phyloP scores from a whole-genome alignment of 495 filamentous ascomycete species.

The Talaromyces proteolyticus region DNA sequence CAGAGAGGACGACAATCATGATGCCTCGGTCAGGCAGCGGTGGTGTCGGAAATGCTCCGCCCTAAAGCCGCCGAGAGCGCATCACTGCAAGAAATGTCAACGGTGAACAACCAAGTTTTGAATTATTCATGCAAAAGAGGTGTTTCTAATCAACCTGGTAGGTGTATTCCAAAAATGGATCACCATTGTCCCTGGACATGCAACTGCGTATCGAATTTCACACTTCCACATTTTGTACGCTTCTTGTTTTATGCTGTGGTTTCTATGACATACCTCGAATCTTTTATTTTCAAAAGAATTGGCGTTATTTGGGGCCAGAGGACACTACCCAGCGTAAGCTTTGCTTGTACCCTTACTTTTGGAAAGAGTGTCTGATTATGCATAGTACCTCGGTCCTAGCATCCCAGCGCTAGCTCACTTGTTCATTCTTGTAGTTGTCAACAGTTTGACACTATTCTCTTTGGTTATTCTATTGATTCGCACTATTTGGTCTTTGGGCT shows the following conservation, averaged over 20 bases:
- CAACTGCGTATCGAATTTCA: constrained; percentile 89
- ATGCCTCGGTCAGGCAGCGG: constrained; percentile 26
- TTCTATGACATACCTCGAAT: constrained; percentile 59
- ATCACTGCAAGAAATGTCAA: constrained; percentile 86
- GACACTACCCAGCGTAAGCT: constrained; percentile 59
- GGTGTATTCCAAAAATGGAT: constrained; percentile 96
- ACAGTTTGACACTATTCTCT: constrained; percentile 57
- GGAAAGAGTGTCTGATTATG: neutral
- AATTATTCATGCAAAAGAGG: no score
- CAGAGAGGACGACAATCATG: constrained; percentile 14
- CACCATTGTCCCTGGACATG: constrained; percentile 97
- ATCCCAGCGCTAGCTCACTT: constrained; percentile 56
- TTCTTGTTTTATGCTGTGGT: constrained; percentile 75
- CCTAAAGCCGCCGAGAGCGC: constrained; percentile 78
- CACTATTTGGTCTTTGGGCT: constrained; percentile 48
- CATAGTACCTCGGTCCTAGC: constrained; percentile 71
- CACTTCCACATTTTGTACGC: constrained; percentile 84
- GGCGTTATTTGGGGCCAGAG: constrained; percentile 60
- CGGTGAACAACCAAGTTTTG: constrained; percentile 50
- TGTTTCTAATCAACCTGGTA: constrained; percentile 20
- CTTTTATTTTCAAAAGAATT: constrained; percentile 51
- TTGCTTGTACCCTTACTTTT: neutral
- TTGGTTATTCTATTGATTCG: constrained; percentile 60
- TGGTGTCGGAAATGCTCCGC: constrained; percentile 88
- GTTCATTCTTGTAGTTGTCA: constrained; percentile 55